Evolutionary conservation across 768 basidiomycete genomes (phyloP).

Genomic region (Lenzites betulinus): DNA sequence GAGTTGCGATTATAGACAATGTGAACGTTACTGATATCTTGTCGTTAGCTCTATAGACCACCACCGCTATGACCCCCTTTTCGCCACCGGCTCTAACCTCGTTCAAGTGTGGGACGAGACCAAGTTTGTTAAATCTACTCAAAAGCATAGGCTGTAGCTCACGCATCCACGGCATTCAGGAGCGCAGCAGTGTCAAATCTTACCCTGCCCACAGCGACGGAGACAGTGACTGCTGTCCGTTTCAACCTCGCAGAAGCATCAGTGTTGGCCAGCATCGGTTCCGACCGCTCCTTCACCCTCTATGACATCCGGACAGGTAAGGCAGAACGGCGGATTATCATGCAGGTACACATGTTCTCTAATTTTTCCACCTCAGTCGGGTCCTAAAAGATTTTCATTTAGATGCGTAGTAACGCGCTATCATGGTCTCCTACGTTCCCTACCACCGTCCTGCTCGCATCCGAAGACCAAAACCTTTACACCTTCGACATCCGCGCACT

Average conservation of each 20-base stretch:
- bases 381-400: too few relatives aligned
- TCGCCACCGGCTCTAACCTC: slow-evolving; percentile 90
- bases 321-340: slow-evolving; percentile 87
- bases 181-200: slow-evolving; percentile 85
- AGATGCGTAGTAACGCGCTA: slow-evolving; percentile 88
- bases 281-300: slow-evolving; percentile 92
- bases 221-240: slow-evolving; percentile 84
- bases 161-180: slow-evolving; percentile 41
- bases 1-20: slow-evolving; percentile 25
- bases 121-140: slow-evolving; percentile 53
- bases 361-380: slow-evolving; percentile 31
- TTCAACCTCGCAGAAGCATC: slow-evolving; percentile 96
- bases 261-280: slow-evolving; percentile 92
- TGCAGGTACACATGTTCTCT: slow-evolving; percentile 62
- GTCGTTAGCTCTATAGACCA: slow-evolving; percentile 84
- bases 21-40: not conserved
- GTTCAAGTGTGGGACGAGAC: slow-evolving; percentile 99
- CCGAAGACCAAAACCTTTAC: slow-evolving; percentile 98
- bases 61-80: slow-evolving; percentile 84
- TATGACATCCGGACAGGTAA: slow-evolving; percentile 98
- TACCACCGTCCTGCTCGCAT: slow-evolving; percentile 88
- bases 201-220: slow-evolving; percentile 82
- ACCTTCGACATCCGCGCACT: slow-evolving; percentile 95
- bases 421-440: slow-evolving; percentile 98
- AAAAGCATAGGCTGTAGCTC: too few relatives aligned